phyloP scores from a whole-genome alignment of 768 basidiomycete genomes.

The Tulasnella calospora region DNA sequence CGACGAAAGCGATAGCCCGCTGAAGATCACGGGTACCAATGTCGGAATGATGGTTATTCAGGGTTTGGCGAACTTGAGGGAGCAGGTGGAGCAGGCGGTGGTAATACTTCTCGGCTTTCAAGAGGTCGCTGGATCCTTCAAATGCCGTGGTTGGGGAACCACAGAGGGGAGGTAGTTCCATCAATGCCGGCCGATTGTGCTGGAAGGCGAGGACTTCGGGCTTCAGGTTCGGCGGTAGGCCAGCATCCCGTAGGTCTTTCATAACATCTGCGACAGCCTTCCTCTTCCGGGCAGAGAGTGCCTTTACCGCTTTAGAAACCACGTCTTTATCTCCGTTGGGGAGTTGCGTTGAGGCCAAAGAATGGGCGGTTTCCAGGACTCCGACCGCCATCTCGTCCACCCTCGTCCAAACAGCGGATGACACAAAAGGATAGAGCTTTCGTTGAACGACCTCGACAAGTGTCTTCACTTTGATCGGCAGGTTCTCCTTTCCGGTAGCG shows the following conservation, averaged over 20 bases:
- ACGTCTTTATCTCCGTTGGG: slow-evolving; percentile 46
- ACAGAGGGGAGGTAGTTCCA: slow-evolving; percentile 44
- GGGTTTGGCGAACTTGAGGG: slow-evolving; percentile 56
- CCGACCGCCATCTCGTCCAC: slow-evolving; percentile 56
- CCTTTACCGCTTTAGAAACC: slow-evolving; percentile 53
- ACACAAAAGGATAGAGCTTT: slow-evolving; percentile 11
- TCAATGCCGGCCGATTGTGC: slow-evolving; percentile 54
- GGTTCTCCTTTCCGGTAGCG: background rate
- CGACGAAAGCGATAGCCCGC: slow-evolving; percentile 68
- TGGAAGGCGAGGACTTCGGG: slow-evolving; percentile 60
- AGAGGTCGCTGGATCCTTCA: slow-evolving; percentile 29
- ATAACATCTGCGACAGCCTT: slow-evolving; percentile 88
- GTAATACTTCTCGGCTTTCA: slow-evolving; percentile 59
- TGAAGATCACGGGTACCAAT: slow-evolving; percentile 82
- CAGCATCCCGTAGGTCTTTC: slow-evolving; percentile 77
- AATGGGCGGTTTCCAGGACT: slow-evolving; percentile 58
- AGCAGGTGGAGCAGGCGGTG: slow-evolving; percentile 58
- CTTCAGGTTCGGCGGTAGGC: slow-evolving; percentile 67
- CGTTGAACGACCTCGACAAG: background rate
- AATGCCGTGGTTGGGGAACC: slow-evolving; percentile 33
- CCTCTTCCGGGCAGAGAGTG: slow-evolving; percentile 72
- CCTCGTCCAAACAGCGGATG: background rate
- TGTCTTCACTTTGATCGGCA: slow-evolving; percentile 1
- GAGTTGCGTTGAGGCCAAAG: slow-evolving; percentile 45
- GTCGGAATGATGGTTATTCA: slow-evolving; percentile 72